Conservation (phyloP, 345 rosid genomes). For the Camelina hispida region DNA sequence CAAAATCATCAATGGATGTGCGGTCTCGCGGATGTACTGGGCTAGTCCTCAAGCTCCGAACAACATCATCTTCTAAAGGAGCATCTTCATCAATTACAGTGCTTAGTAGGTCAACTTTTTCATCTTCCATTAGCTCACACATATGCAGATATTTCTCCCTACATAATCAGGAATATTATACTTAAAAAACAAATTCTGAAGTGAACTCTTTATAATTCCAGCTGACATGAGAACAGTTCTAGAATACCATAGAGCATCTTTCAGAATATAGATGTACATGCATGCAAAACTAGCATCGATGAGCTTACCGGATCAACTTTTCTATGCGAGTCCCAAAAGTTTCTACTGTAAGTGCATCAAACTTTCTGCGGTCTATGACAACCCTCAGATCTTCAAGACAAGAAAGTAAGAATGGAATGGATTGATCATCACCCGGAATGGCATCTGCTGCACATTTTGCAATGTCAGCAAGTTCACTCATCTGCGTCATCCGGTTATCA, state of each 20-base stretch:
- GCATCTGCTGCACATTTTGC: conserved; percentile 91
- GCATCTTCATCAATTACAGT: conserved; percentile 94
- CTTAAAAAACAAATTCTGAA: conserved; percentile 11
- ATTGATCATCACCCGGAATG: conserved; percentile 76
- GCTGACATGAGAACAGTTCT: background rate
- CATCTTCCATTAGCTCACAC: conserved; percentile 91
- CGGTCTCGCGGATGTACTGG: conserved; percentile 94
- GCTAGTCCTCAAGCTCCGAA: conserved; percentile 94
- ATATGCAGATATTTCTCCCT: conserved; percentile 99
- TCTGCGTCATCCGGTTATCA: conserved; percentile 56
- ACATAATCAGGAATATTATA: conserved; percentile 36
- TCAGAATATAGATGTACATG: conserved; percentile 5
- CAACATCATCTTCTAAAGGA: conserved; percentile 97
- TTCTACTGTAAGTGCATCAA: conserved; percentile 94
- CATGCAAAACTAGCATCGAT: conserved; percentile 32
- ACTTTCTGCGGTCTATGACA: conserved; percentile 86
- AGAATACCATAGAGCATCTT: conserved; percentile 12
- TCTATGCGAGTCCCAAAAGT: conserved; percentile 96
- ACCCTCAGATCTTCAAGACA: conserved; percentile 85
- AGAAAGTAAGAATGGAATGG: conserved; percentile 68
- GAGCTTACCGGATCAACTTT: conserved; percentile 77
- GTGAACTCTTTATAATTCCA: background rate
- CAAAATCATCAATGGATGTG: conserved; percentile 97
- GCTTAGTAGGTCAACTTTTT: conserved; percentile 81
- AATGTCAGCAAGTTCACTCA: conserved; percentile 96